phyloP scores from a whole-genome alignment of 306 rosid genomes.

The Pyrus pyrifolia region DNA sequence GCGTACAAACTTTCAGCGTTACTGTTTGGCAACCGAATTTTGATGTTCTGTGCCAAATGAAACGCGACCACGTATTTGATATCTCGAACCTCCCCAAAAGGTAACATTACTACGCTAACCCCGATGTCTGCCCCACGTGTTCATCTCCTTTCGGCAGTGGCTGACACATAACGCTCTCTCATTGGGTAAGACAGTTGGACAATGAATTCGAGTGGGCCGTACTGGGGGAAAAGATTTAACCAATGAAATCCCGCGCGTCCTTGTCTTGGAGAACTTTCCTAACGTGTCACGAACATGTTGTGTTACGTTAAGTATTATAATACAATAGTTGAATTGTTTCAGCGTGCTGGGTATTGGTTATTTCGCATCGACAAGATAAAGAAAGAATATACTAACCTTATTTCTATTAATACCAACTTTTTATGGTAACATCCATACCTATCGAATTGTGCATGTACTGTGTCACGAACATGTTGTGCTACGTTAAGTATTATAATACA shows the following conservation, averaged over 20 bases:
- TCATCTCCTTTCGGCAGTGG: constrained; percentile 36
- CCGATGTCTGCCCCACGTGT: constrained; percentile 33
- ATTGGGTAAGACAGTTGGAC: constrained; percentile 26
- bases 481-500: too few species aligned
- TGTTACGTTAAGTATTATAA: too few species aligned
- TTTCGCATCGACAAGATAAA: too few species aligned
- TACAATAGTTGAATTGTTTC: too few species aligned
- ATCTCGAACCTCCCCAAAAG: constrained; percentile 29
- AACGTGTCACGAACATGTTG: accelerated
- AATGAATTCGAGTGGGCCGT: constrained; percentile 6
- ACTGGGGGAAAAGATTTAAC: background rate
- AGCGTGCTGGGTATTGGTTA: too few species aligned
- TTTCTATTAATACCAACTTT: too few species aligned
- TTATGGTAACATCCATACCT: too few species aligned
- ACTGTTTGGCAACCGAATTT: background rate
- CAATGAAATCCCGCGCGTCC: constrained; percentile 11
- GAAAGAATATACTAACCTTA: too few species aligned
- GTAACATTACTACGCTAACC: constrained; percentile 6
- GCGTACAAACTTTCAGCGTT: background rate
- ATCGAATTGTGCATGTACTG: too few species aligned
- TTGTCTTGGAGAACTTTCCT: background rate
- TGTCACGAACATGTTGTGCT: too few species aligned
- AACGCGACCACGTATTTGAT: constrained; percentile 21
- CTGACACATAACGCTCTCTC: constrained; percentile 20
- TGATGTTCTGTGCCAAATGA: constrained; percentile 14